Evolutionary conservation across 352 stramenopile genomes (phyloP).

Genomic region (Achlya hypogyna): DNA sequence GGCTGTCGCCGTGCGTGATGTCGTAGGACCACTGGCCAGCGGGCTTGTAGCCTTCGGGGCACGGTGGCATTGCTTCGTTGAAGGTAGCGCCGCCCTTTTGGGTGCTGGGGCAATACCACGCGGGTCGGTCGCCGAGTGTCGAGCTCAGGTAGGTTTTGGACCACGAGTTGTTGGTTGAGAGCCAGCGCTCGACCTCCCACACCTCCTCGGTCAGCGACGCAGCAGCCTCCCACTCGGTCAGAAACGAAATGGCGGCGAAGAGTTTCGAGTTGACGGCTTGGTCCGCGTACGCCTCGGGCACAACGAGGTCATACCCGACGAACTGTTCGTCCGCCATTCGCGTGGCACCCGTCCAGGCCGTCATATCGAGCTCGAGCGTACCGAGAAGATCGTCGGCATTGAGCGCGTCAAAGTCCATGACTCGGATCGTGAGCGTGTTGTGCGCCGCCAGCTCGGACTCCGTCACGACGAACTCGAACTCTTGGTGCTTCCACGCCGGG

Average conservation of each 20-base stretch:
- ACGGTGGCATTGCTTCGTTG: slow-evolving; percentile 6
- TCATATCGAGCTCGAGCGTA: slow-evolving; percentile 18
- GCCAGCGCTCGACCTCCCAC: slow-evolving; percentile 18
- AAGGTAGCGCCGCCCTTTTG: slow-evolving; percentile 5
- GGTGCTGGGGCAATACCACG: slow-evolving; percentile 9
- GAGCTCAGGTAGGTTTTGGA: slow-evolving; percentile 13
- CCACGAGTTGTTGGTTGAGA: slow-evolving; percentile 11
- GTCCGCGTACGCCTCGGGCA: background rate
- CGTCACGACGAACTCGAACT: slow-evolving; percentile 16
- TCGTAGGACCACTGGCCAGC: slow-evolving; percentile 37
- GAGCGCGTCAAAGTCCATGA: slow-evolving; percentile 17
- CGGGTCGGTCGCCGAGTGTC: slow-evolving; percentile 4
- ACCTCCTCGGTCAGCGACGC: slow-evolving; percentile 15
- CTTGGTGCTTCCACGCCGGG: slow-evolving; percentile 17
- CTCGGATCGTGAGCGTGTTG: slow-evolving; percentile 13
- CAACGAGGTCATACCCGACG: slow-evolving; percentile 5
- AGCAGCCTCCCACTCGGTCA: slow-evolving; percentile 11
- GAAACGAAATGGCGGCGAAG: no score
- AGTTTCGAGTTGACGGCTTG: background rate
- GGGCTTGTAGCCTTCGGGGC: slow-evolving; percentile 1
- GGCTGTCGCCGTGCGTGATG: slow-evolving; percentile 33
- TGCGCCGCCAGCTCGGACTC: background rate
- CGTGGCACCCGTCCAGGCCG: slow-evolving; percentile 10
- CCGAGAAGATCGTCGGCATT: slow-evolving; percentile 14
- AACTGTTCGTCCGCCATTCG: background rate